These are phyloP conservation scores for Lagenidium giganteum DNA, from an alignment of 352 stramenopile genomes.

Conservation along the genomic window DNA sequence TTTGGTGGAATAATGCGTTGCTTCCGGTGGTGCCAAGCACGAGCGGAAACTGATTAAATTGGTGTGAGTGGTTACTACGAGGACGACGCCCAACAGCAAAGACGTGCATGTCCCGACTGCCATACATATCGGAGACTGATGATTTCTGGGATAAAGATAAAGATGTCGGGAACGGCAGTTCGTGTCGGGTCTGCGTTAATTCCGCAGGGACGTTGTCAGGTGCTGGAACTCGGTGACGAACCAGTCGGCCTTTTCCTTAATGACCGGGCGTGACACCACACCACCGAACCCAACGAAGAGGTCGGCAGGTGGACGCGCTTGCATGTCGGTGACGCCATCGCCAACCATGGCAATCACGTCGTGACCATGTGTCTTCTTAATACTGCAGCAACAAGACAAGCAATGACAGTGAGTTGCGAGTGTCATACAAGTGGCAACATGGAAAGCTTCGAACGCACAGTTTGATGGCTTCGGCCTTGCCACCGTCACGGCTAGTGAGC, in stretches of 20 bases:
- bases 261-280: constrained; percentile 90
- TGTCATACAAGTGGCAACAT: not conserved
- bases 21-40: no score
- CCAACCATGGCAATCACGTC: constrained; percentile 98
- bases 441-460: constrained; percentile 25
- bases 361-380: constrained; percentile 91
- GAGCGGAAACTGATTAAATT: no score
- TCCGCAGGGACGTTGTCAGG: constrained; percentile 54
- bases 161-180: no score
- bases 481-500: constrained; percentile 87
- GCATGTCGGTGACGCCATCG: constrained; percentile 97
- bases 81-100: no score
- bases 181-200: constrained; percentile 29
- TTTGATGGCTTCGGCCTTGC: constrained; percentile 77
- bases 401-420: not conserved
- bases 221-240: constrained; percentile 96
- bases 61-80: no score
- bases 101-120: no score
- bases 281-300: constrained; percentile 98
- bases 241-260: constrained; percentile 94
- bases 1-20: no score
- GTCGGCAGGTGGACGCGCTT: constrained; percentile 95
- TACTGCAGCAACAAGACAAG: constrained; percentile 32
- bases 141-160: no score
- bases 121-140: no score